phyloP scores from a whole-genome alignment of 768 basidiomycete species.

The Boletus edulis region DNA sequence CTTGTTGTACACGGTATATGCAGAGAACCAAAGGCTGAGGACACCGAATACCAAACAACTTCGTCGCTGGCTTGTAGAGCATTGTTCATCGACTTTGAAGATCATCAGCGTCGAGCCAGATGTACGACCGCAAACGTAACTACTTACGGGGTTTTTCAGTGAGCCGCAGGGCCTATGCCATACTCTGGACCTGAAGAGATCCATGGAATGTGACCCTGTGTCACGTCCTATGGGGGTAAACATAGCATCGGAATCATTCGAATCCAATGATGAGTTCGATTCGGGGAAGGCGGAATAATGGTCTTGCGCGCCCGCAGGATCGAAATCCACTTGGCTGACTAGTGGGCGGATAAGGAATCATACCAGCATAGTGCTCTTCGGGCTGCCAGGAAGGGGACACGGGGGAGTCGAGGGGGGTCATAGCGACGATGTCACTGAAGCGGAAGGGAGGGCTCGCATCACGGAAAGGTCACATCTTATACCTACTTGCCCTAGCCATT shows the following conservation, averaged over 20 bases:
- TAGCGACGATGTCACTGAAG: not conserved
- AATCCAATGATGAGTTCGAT: not conserved
- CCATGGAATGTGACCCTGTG: not conserved
- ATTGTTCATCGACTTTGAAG: not conserved
- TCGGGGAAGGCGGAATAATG: not conserved
- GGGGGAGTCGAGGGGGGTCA: not conserved
- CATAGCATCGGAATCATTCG: too few species aligned
- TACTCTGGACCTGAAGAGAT: not conserved
- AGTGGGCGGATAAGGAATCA: not conserved
- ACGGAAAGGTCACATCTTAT: not conserved
- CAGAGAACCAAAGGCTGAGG: not conserved
- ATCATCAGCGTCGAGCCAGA: not conserved
- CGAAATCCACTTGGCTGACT: not conserved
- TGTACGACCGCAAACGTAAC: not conserved
- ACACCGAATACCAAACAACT: not conserved
- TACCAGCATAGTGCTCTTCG: not conserved
- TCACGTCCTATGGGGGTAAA: not conserved
- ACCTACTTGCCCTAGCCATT: not conserved
- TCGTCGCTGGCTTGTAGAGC: not conserved
- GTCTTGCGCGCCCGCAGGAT: not conserved
- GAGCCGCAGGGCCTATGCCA: not conserved
- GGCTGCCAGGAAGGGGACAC: not conserved
- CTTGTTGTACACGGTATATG: not conserved
- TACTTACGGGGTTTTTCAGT: not conserved
- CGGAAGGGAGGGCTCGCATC: not conserved